These are phyloP conservation scores for Mortierella polycephala DNA, from an alignment of 371 early-diverging fungal genomes.

Conservation along the genomic window DNA sequence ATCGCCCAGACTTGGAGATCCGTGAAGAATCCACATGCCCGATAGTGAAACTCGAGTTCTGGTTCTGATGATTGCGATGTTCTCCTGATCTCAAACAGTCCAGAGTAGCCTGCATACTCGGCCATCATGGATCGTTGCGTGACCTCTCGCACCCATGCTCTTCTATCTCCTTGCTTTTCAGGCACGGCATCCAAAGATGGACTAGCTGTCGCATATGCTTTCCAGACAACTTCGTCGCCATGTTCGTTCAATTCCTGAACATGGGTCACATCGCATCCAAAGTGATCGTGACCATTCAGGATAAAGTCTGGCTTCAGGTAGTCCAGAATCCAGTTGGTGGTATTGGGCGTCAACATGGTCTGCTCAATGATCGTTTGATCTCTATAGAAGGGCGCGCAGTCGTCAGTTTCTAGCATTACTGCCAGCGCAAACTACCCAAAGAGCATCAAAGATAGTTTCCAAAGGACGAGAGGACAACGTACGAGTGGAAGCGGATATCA, in stretches of 20 bases:
- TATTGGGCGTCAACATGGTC: conserved; percentile 60
- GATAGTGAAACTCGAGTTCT: conserved; percentile 28
- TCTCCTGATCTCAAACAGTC: conserved; percentile 58
- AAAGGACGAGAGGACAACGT: neutral
- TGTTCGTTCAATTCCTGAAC: conserved; percentile 3
- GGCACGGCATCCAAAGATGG: neutral
- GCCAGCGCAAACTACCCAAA: too few species aligned
- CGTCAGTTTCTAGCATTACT: too few species aligned
- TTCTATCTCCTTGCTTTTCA: neutral
- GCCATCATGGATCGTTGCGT: conserved; percentile 69
- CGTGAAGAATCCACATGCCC: conserved; percentile 30
- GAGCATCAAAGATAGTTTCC: too few species aligned
- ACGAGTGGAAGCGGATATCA: conserved; percentile 46
- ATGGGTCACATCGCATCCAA: conserved; percentile 60
- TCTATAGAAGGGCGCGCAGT: neutral
- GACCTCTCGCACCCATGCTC: conserved; percentile 53
- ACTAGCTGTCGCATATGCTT: neutral
- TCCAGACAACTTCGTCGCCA: conserved; percentile 10
- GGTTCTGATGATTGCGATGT: neutral
- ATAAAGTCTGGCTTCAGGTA: conserved; percentile 59
- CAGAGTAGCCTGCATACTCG: conserved; percentile 60
- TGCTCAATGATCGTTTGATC: conserved; percentile 59
- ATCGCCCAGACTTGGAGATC: conserved; percentile 40
- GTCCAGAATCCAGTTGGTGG: conserved; percentile 59
- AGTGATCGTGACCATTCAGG: conserved; percentile 66